These are phyloP conservation scores for Tolypocladium sp. DNA, from an alignment of 2,329 filamentous ascomycete genomes.

Conservation along the genomic window DNA sequence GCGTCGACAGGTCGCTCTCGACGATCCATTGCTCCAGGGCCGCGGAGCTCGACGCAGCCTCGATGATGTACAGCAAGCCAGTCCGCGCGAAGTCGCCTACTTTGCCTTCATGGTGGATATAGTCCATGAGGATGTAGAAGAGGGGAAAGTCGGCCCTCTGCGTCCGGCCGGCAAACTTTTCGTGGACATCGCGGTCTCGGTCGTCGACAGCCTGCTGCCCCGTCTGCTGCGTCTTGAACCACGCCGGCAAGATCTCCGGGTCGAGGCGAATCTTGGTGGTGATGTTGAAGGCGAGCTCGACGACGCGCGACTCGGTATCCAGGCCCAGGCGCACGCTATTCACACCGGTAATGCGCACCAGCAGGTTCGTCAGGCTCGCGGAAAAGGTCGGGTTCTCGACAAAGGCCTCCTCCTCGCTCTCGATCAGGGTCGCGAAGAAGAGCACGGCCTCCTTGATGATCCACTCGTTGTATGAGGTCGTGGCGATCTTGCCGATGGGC, in stretches of 20 bases:
- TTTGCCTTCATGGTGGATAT: slow-evolving; percentile 90
- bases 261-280: slow-evolving; percentile 91
- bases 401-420: slow-evolving; percentile 94
- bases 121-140: slow-evolving; percentile 92
- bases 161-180: slow-evolving; percentile 73
- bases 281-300: slow-evolving; percentile 91
- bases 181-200: slow-evolving; percentile 51
- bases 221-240: slow-evolving; percentile 63
- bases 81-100: slow-evolving; percentile 95
- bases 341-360: slow-evolving; percentile 67
- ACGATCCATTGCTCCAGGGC: slow-evolving; percentile 92
- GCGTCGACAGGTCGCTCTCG: slow-evolving; percentile 87
- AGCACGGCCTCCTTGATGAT: slow-evolving; percentile 78
- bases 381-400: slow-evolving; percentile 82
- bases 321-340: slow-evolving; percentile 65
- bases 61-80: slow-evolving; percentile 89
- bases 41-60: slow-evolving; percentile 76
- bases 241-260: slow-evolving; percentile 76
- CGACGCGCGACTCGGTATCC: slow-evolving; percentile 79
- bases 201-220: slow-evolving; percentile 20
- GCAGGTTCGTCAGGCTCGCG: slow-evolving; percentile 74
- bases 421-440: slow-evolving; percentile 85
- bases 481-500: slow-evolving; percentile 80
- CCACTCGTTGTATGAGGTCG: slow-evolving; percentile 73
- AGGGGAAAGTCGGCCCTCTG: slow-evolving; percentile 90